Percentiles rank a stretch among this genome's conserved stretches.
Evolutionary conservation across 169 alveolate genomes (phyloP).

Genomic region (Plasmodium relictum): DNA sequence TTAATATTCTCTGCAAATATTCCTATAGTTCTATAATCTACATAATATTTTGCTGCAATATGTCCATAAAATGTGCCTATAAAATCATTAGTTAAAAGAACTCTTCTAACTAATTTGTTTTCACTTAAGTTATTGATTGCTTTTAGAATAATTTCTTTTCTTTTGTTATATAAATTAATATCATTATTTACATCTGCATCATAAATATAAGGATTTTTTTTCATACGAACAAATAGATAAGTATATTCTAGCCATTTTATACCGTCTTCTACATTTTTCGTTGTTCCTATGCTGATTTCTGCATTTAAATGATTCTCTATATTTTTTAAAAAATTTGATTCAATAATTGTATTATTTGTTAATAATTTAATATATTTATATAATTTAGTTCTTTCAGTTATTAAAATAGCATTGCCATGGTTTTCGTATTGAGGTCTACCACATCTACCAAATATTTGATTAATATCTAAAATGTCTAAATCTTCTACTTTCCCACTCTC

Average conservation of each 20-base stretch:
- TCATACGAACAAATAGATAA: conserved; percentile 93
- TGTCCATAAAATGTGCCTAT: conserved; percentile 90
- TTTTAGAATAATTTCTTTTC: conserved; percentile 78
- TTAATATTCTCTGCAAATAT: conserved; percentile 56
- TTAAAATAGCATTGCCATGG: conserved; percentile 93
- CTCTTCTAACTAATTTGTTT: conserved; percentile 80
- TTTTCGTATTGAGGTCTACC: conserved; percentile 99
- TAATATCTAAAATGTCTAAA: conserved; percentile 96
- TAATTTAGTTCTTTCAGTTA: conserved; percentile 84
- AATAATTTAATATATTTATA: conserved; percentile 82
- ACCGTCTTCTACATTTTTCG: conserved; percentile 93
- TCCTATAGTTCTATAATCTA: conserved; percentile 89
- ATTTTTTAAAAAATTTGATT: conserved; percentile 82
- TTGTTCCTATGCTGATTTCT: conserved; percentile 96
- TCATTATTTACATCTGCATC: conserved; percentile 87
- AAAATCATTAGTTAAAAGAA: conserved; percentile 80
- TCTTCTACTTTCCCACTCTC: conserved; percentile 98
- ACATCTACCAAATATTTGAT: conserved; percentile 99
- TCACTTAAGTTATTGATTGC: conserved; percentile 82
- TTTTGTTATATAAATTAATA: conserved; percentile 65
- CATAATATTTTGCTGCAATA: conserved; percentile 90
- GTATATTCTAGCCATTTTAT: conserved; percentile 96
- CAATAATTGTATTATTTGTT: conserved; percentile 83
- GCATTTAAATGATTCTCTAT: conserved; percentile 94
- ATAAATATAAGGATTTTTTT: conserved; percentile 91